Percentiles rank a stretch among this genome's conserved stretches.
phyloP scores from a whole-genome alignment of 352 stramenopile species.

The Pythium aphanidermatum region DNA sequence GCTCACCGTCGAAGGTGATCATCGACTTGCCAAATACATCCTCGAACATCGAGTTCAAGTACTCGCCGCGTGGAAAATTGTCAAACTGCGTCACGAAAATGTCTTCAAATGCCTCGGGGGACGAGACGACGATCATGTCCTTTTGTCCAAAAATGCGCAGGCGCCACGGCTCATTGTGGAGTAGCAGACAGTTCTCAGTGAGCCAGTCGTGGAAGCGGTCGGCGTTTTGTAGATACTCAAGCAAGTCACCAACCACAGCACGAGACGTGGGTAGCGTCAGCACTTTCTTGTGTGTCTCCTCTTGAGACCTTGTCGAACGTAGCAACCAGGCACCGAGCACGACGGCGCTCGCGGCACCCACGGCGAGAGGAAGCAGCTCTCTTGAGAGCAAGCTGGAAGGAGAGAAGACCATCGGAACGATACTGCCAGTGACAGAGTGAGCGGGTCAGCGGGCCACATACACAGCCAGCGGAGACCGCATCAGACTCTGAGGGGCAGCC shows the following conservation, averaged over 20 bases:
- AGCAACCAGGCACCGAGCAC: too few species aligned
- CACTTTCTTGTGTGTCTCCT: too few species aligned
- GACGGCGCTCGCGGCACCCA: too few species aligned
- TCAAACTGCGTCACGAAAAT: conserved; percentile 25
- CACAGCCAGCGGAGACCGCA: too few species aligned
- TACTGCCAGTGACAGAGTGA: too few species aligned
- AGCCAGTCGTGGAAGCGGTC: conserved; percentile 11
- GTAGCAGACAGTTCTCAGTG: background rate
- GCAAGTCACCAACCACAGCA: background rate
- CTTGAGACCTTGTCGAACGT: too few species aligned
- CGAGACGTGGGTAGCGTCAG: background rate
- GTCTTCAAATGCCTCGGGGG: conserved; percentile 22
- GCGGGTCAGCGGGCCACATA: too few species aligned
- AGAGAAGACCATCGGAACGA: too few species aligned
- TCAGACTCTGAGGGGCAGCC: too few species aligned
- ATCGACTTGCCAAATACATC: conserved; percentile 20
- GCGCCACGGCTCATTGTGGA: conserved; percentile 14
- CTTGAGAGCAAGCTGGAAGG: too few species aligned
- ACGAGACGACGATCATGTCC: conserved; percentile 17
- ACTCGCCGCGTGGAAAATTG: conserved; percentile 19
- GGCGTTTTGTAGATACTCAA: background rate
- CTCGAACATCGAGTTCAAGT: conserved; percentile 9
- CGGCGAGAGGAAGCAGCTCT: too few species aligned
- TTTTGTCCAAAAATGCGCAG: conserved; percentile 11
- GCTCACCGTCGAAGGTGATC: conserved; percentile 18